Evolutionary conservation across 306 rosid species (phyloP).

Genomic region (Citrullus amarus): DNA sequence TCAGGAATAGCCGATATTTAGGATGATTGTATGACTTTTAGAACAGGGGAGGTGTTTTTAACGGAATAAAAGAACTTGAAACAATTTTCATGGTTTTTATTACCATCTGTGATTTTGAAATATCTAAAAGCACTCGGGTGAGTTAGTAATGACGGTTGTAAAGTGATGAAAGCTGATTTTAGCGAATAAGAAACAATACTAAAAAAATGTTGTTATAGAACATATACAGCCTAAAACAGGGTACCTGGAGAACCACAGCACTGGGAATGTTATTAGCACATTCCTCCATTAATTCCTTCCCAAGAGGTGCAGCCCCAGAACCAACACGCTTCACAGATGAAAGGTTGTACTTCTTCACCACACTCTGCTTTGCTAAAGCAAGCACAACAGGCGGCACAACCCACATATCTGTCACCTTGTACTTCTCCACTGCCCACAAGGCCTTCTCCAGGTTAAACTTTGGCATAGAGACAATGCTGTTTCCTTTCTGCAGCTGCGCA

Average conservation of each 20-base stretch:
- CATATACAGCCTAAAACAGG: not conserved
- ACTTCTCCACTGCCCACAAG: conserved; percentile 40
- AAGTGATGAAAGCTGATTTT: not conserved
- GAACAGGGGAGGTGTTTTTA: not conserved
- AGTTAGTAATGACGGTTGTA: not conserved
- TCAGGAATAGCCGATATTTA: not conserved
- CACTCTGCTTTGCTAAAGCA: conserved; percentile 52
- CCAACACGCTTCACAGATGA: conserved; percentile 55
- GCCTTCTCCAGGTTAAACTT: conserved; percentile 42
- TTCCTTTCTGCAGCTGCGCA: conserved; percentile 48
- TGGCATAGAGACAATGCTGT: conserved; percentile 36
- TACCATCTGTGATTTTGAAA: not conserved
- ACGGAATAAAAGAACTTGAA: not conserved
- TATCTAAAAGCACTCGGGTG: not conserved
- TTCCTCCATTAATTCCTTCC: conserved; percentile 72
- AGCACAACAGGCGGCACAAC: conserved; percentile 72
- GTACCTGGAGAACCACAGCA: conserved; percentile 41
- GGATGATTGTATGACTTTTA: not conserved
- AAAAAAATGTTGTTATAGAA: not conserved
- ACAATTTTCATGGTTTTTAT: not conserved
- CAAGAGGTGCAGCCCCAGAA: conserved; percentile 88
- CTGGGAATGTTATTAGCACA: conserved; percentile 40
- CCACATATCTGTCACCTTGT: conserved; percentile 58
- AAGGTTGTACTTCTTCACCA: conserved; percentile 42
- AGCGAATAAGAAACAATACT: not conserved